Conservation (phyloP, 441 rosid genomes). For the Syzygium malaccense region DNA sequence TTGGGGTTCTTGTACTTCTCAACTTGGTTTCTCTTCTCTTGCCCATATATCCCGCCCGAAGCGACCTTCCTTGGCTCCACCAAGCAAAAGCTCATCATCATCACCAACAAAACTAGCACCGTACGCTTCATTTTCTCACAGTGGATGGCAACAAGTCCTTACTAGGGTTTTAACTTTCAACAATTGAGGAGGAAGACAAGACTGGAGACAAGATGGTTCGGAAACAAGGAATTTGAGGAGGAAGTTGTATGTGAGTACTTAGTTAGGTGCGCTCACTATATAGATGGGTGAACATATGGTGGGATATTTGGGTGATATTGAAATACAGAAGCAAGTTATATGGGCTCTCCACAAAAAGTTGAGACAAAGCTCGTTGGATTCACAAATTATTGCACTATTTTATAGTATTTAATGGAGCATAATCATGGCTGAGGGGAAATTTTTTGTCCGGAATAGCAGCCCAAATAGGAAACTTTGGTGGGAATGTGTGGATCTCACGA, state of each 20-base stretch:
- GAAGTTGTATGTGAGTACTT: not conserved
- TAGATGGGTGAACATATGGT: not conserved
- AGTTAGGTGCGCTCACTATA: not conserved
- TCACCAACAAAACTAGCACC: slow-evolving; percentile 9
- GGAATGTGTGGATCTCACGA: not conserved
- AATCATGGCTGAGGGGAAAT: slow-evolving; percentile 1
- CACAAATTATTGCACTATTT: not conserved
- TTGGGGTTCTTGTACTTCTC: slow-evolving; percentile 2
- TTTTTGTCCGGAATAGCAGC: slow-evolving; percentile 5
- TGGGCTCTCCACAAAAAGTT: not conserved
- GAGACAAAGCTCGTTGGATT: not conserved
- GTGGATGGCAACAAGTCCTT: not conserved
- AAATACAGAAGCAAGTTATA: not conserved
- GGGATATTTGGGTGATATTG: not conserved
- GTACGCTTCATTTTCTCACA: slow-evolving; percentile 10
- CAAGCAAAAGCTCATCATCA: slow-evolving; percentile 13
- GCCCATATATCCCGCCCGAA: not conserved
- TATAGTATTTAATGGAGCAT: not conserved
- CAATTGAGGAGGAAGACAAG: not conserved
- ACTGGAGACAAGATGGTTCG: not conserved
- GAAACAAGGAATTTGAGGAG: not conserved
- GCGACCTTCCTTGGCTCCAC: slow-evolving; percentile 11
- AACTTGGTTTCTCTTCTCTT: not conserved
- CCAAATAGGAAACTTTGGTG: slow-evolving; percentile 17
- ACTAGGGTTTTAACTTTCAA: not conserved